Evolutionary conservation across 1,284 basidiomycete species (phyloP), one percentile per base, ranked within the genome.

Genomic region (Cutaneotrichosporon mucoides): DNA sequence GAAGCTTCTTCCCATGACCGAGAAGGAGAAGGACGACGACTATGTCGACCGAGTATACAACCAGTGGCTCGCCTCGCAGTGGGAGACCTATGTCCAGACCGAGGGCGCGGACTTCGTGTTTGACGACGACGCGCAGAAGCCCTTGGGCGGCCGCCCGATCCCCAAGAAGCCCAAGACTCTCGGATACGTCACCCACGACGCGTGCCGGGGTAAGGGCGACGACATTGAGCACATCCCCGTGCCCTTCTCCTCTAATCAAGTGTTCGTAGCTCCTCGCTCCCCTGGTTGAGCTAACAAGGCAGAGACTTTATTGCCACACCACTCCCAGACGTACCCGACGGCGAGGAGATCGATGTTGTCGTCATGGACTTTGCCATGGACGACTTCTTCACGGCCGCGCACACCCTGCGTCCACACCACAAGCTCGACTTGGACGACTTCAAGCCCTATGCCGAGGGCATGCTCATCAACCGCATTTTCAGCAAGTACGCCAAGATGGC

Each of bases 281-380:
- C 3, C 34, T 4, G 12, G 24, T 1, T 4, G 4, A 7, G 15
- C 42, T 56, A 16, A 57, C 51, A 10, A n/a, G n/a, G 10, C 52
- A 76, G 75, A 12, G 76, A 76, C 53, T 79, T 77, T 51, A 66
- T 76, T 37, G 56, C 63, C 16, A 69, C 73, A 4, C 68, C 72
- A 0, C 69, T 76, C 56, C 73, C 72, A 2, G 67, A 66, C n/a
- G 66, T 74, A 1, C 45, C 58, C 6, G 66, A 69, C 38, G 70
- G 72, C 40, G 69, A 73, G 45, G 52, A 59, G 9, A 68, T 79
- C 35, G 74, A 75, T 55, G 75, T 76, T 1, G 72, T 76, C 4
- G 67, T 71, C 24, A 76, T 77, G 76, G 74, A 76, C 60, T 79
- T 77, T 62, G 68, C 73, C 5, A 59, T 77, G 53, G 73, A 73